These are phyloP conservation scores for Diplogelasinospora grovesii DNA, from an alignment of 495 filamentous ascomycete species.

Conservation along the genomic window DNA sequence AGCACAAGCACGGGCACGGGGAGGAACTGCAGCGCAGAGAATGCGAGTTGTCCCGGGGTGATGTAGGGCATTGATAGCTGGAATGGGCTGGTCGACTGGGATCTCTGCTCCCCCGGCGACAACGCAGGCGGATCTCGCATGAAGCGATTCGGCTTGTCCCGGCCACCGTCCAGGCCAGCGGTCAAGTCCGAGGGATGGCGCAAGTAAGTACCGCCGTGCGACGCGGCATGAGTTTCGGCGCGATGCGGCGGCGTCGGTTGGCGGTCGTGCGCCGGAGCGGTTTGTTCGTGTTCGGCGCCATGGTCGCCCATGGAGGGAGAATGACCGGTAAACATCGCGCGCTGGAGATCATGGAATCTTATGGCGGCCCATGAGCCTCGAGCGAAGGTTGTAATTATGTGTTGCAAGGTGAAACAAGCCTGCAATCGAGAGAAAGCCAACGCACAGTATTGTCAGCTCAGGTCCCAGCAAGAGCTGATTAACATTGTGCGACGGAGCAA, in stretches of 20 bases:
- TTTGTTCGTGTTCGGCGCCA: background rate
- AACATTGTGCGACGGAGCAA: too few relatives aligned
- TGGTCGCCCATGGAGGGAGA: background rate
- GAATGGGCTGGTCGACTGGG: conserved; percentile 28
- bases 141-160: conserved; percentile 1
- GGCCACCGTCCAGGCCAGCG: background rate
- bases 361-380: background rate
- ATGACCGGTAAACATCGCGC: conserved; percentile 8
- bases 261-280: background rate
- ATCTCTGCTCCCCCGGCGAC: conserved; percentile 2
- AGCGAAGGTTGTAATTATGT: too few relatives aligned
- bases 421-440: too few relatives aligned
- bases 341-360: background rate
- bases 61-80: conserved; percentile 31
- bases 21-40: conserved; percentile 61
- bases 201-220: background rate
- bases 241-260: background rate
- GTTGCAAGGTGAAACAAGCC: too few relatives aligned
- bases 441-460: too few relatives aligned
- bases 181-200: background rate
- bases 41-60: conserved; percentile 43
- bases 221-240: background rate
- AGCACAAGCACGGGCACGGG: conserved; percentile 61
- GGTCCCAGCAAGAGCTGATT: too few relatives aligned
- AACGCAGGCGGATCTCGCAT: conserved; percentile 3